Percentiles rank a stretch among this genome's conserved stretches.
phyloP scores from a whole-genome alignment of 768 basidiomycete genomes.

The Macrolepiota albuminosa region DNA sequence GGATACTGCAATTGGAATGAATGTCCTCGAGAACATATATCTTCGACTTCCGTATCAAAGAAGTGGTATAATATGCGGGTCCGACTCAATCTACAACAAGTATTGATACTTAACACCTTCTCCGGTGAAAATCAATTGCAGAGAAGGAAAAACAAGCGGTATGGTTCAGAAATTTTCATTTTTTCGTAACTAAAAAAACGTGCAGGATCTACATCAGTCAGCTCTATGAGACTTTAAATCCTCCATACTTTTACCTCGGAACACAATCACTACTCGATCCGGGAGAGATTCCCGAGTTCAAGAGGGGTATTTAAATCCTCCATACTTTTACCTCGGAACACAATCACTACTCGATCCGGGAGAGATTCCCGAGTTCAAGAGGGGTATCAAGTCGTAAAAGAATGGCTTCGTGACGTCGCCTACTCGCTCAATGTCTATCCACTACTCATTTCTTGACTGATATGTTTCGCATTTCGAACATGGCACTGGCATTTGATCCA shows the following conservation, averaged over 20 bases:
- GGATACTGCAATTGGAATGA: slow-evolving; percentile 24
- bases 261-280: slow-evolving; percentile 30
- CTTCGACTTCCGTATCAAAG: slow-evolving; percentile 12
- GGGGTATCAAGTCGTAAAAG: slow-evolving; percentile 31
- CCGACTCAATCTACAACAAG: slow-evolving; percentile 42
- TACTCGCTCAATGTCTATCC: slow-evolving; percentile 25
- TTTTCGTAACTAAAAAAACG: not conserved
- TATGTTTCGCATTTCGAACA: slow-evolving; percentile 29
- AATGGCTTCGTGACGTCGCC: slow-evolving; percentile 42
- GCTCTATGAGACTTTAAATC: slow-evolving; percentile 47
- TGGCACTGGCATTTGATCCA: slow-evolving; percentile 36
- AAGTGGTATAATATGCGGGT: slow-evolving; percentile 35
- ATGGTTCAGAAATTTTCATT: not conserved
- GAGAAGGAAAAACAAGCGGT: slow-evolving; percentile 19
- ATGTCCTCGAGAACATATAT: slow-evolving; percentile 36
- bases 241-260: slow-evolving; percentile 43
- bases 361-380: slow-evolving; percentile 33
- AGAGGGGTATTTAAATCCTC: slow-evolving; percentile 39
- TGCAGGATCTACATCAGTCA: slow-evolving; percentile 40
- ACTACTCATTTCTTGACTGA: slow-evolving; percentile 32
- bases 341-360: slow-evolving; percentile 26
- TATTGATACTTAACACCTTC: slow-evolving; percentile 36
- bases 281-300: slow-evolving; percentile 33
- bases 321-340: slow-evolving; percentile 42
- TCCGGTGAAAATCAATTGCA: not conserved